These are phyloP conservation scores for Friedmanniomyces simplex DNA, from an alignment of 495 filamentous ascomycete genomes.

Conservation along the genomic window DNA sequence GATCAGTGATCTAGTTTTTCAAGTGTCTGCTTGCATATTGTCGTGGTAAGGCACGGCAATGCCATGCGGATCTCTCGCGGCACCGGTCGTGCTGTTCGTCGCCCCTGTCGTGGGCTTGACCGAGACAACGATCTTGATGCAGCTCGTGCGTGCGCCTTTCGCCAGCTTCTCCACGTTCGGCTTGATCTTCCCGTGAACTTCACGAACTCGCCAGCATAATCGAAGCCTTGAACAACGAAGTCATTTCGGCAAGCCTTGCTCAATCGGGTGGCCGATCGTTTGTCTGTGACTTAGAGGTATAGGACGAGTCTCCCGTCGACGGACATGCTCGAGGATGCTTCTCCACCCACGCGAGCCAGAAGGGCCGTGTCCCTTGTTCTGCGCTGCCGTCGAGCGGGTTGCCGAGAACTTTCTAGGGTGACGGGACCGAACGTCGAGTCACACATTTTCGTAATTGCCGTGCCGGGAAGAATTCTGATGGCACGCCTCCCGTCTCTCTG, in stretches of 20 bases:
- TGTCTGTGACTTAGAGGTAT: slow-evolving; percentile 7
- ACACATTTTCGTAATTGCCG: no score
- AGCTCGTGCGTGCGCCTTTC: slow-evolving; percentile 11
- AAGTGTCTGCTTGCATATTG: no score
- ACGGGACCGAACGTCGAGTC: no score
- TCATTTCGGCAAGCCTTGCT: slow-evolving; percentile 19
- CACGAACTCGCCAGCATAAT: slow-evolving; percentile 8
- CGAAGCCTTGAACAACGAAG: slow-evolving; percentile 22
- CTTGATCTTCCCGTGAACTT: slow-evolving; percentile 6
- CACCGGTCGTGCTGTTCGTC: slow-evolving; percentile 10
- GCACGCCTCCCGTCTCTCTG: no score
- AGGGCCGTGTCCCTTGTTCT: no score
- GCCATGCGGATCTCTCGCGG: slow-evolving; percentile 21
- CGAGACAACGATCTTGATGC: slow-evolving; percentile 11
- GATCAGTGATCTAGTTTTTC: no score
- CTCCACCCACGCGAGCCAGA: no score
- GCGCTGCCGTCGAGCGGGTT: slow-evolving; percentile 8
- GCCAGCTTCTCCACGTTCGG: slow-evolving; percentile 18
- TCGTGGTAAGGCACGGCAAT: slow-evolving; percentile 29
- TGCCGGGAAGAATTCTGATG: no score
- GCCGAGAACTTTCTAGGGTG: no score
- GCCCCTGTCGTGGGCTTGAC: slow-evolving; percentile 12
- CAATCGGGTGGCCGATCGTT: slow-evolving; percentile 15
- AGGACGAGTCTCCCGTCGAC: slow-evolving; percentile 21
- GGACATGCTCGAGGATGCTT: slow-evolving; percentile 25